A percentile compares a stretch with the other conserved stretches of the same genome.
Conservation (phyloP, 768 basidiomycete genomes). For the Lactarius hatsudake region DNA sequence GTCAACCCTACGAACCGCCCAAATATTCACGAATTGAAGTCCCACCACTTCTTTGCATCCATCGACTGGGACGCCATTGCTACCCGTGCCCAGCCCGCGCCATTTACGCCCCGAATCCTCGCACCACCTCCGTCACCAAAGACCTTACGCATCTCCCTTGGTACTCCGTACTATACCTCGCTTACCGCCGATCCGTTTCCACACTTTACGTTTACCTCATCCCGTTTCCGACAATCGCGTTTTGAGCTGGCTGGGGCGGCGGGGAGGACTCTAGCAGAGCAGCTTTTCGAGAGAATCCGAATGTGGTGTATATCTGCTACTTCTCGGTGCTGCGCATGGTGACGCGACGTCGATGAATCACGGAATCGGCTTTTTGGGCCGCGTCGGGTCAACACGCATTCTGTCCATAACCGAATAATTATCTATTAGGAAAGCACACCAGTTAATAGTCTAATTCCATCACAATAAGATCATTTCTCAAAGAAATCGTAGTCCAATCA, state of each 20-base stretch:
- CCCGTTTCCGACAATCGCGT: slow-evolving; percentile 1
- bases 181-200: slow-evolving; percentile 11
- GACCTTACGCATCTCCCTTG: slow-evolving; percentile 20
- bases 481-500: background rate
- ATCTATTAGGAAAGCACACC: background rate
- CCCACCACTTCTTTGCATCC: slow-evolving; percentile 24
- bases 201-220: slow-evolving; percentile 16
- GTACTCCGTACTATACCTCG: slow-evolving; percentile 18
- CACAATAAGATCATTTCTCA: background rate
- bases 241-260: background rate
- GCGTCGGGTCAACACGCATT: too few relatives aligned
- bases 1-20: slow-evolving; percentile 20
- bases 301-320: slow-evolving; percentile 5
- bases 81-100: slow-evolving; percentile 14
- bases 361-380: background rate
- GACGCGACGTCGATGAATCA: background rate
- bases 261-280: background rate
- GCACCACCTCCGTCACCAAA: slow-evolving; percentile 12
- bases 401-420: background rate
- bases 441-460: background rate
- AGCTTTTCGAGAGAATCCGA: slow-evolving; percentile 1
- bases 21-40: slow-evolving; percentile 21
- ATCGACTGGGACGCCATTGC: slow-evolving; percentile 22
- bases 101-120: slow-evolving; percentile 13
- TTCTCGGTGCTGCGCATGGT: slow-evolving; percentile 13